Base-by-base conservation (phyloP, 805 yeast genomes). In the Naumovozyma dairenensis region DNA sequence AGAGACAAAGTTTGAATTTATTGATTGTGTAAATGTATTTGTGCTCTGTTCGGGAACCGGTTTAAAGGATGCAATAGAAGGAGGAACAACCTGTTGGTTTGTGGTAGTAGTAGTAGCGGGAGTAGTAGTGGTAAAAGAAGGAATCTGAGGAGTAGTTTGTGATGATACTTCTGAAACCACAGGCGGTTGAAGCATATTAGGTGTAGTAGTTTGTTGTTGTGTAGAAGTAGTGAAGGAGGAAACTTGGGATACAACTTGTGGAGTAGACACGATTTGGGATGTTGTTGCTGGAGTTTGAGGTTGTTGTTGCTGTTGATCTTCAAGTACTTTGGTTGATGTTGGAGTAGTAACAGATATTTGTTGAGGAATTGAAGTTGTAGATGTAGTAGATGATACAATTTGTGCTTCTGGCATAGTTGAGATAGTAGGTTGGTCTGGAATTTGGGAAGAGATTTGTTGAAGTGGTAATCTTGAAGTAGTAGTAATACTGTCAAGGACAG, bases 381-480 rank as follows among this genome's bases (percentile, higher is more conserved):
- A 25, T 13, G 38, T 15, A 16, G 33, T 13, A n/a, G n/a, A n/a
- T n/a, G n/a, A n/a, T n/a, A n/a, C n/a, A n/a, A n/a, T n/a, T n/a
- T n/a, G n/a, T n/a, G n/a, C 18, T 4, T n/a, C 10, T 21, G 36
- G 22, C 5, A 7, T 25, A 17, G 13, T 27, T 6, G 13, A 12
- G 25, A 12, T 24, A 6, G 19, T 8, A 19, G 28, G 3, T 3
- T 24, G 14, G 1, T n/a, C n/a, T n/a, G n/a, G 28, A 30, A 4
- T 6, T 13, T 16, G 21, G 12, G 5, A 26, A 15, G 4, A 24
- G 18, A 12, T 16, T 16, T n/a, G 33, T 13, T 16, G 33, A 12
- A 16, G 35, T 19, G 13, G 31, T 21, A 29, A 37, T 15, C 43
- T 32, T 13, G 39, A 19, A 21, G 36, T 32, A n/a, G 40, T 37